Conservation (phyloP, 306 rosid species). For the Cicer bijugum region DNA sequence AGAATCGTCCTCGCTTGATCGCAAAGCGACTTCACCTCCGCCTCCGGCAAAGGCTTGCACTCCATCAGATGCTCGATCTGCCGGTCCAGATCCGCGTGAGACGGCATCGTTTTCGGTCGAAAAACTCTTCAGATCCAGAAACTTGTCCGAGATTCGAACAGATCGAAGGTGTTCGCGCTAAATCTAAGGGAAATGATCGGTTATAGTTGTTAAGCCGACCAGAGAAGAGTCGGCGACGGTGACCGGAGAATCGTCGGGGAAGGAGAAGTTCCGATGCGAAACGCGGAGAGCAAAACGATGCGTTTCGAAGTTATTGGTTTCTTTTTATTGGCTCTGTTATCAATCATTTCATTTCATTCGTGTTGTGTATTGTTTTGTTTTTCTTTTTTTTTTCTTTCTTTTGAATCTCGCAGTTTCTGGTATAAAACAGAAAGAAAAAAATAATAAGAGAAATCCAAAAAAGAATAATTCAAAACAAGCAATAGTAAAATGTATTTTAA, state of each 20-base stretch:
- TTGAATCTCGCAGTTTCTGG: constrained; percentile 6
- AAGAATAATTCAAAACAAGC: constrained; percentile 6
- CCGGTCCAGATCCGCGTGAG: constrained; percentile 97
- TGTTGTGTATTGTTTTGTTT: constrained; percentile 12
- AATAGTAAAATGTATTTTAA: too few species aligned
- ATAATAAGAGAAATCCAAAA: neutral
- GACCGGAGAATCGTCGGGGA: constrained; percentile 41
- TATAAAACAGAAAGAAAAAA: constrained; percentile 8
- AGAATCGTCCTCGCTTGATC: constrained; percentile 94
- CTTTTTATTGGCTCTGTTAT: constrained; percentile 44
- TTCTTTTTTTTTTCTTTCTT: constrained; percentile 26
- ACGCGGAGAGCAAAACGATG: constrained; percentile 52
- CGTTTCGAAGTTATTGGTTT: constrained; percentile 52
- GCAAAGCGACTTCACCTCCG: constrained; percentile 88
- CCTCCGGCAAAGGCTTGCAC: constrained; percentile 91
- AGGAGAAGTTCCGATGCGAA: constrained; percentile 47
- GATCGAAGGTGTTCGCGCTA: constrained; percentile 43
- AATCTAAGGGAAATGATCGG: constrained; percentile 20
- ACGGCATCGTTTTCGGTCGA: constrained; percentile 73
- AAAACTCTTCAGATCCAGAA: constrained; percentile 55
- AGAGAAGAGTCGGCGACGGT: constrained; percentile 43
- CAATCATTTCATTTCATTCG: constrained; percentile 57
- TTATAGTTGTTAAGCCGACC: constrained; percentile 7
- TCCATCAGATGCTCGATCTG: constrained; percentile 99
- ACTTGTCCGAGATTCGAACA: neutral